Evolutionary conservation across 1,139 yeast genomes (phyloP).

Genomic region (Magnusiomyces suaveolens): DNA sequence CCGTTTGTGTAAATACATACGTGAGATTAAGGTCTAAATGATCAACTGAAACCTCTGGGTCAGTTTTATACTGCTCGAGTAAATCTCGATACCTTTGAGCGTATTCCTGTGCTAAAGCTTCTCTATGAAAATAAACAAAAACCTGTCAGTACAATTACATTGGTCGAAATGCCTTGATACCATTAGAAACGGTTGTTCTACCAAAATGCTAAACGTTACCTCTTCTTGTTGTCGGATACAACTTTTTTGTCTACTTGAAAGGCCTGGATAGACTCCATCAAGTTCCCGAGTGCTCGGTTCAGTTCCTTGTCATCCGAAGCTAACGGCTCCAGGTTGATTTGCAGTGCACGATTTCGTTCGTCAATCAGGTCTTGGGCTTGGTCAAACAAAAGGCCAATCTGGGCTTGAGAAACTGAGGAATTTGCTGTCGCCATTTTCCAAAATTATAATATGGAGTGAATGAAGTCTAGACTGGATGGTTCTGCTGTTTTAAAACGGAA

Average conservation of each 20-base stretch:
- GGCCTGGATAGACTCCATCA: slow-evolving; percentile 30
- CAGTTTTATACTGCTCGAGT: slow-evolving; percentile 3
- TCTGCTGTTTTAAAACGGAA: no score
- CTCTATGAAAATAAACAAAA: slow-evolving; percentile 4
- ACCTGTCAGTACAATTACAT: no score
- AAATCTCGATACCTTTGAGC: slow-evolving; percentile 7
- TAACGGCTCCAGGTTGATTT: slow-evolving; percentile 43
- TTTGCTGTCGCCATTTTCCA: not conserved
- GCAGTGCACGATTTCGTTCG: slow-evolving; percentile 42
- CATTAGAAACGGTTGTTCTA: no score
- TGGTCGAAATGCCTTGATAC: no score
- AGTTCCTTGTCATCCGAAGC: slow-evolving; percentile 47
- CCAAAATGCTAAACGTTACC: no score
- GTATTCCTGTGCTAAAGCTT: not conserved
- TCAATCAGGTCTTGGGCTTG: slow-evolving; percentile 40
- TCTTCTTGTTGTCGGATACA: slow-evolving; percentile 2
- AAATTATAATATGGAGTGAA: no score
- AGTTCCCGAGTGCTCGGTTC: slow-evolving; percentile 36
- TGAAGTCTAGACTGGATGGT: no score
- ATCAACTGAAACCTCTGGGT: not conserved
- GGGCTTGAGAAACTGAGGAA: not conserved
- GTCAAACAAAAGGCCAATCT: slow-evolving; percentile 28
- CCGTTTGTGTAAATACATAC: not conserved
- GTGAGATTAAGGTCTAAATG: not conserved
- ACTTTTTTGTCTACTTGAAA: slow-evolving; percentile 14